phyloP scores from a whole-genome alignment of 768 basidiomycete species.

The Boletus subcaerulescens region DNA sequence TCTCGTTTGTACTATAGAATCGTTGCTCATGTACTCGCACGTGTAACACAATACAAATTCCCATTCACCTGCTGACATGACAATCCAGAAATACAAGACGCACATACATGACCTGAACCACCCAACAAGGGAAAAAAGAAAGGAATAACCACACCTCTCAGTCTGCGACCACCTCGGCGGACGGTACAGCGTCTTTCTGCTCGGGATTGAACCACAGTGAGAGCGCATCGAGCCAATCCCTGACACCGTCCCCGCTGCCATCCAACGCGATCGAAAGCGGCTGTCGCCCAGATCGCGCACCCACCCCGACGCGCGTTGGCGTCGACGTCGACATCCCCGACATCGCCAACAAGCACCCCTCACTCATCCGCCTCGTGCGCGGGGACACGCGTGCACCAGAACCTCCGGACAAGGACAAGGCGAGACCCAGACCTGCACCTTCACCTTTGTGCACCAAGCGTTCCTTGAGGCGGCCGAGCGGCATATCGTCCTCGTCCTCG shows the following conservation, averaged over 20 bases:
- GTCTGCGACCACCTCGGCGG: background rate
- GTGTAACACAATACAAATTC: background rate
- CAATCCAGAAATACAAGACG: background rate
- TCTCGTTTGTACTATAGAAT: background rate
- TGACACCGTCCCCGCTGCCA: background rate
- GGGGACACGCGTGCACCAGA: background rate
- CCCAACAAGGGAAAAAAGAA: background rate
- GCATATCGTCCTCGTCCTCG: conserved; percentile 16
- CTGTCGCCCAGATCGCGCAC: background rate
- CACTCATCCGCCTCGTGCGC: conserved; percentile 13
- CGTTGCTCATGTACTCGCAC: too few relatives aligned
- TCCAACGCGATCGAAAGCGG: conserved; percentile 9
- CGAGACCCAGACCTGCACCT: background rate
- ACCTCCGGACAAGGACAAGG: background rate
- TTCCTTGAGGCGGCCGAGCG: conserved; percentile 9
- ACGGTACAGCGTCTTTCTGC: background rate
- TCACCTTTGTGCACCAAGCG: conserved; percentile 4
- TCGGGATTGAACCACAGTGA: conserved; percentile 10
- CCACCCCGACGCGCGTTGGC: conserved; percentile 14
- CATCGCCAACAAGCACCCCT: conserved; percentile 17
- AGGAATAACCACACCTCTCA: background rate
- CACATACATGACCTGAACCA: background rate
- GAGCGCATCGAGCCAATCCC: conserved; percentile 21
- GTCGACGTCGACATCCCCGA: conserved; percentile 10
- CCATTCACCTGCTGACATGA: background rate